Percentiles rank a stretch among this genome's conserved stretches.
Conservation (phyloP, 371 early-diverging fungal genomes). For the Mortierella polycephala region DNA sequence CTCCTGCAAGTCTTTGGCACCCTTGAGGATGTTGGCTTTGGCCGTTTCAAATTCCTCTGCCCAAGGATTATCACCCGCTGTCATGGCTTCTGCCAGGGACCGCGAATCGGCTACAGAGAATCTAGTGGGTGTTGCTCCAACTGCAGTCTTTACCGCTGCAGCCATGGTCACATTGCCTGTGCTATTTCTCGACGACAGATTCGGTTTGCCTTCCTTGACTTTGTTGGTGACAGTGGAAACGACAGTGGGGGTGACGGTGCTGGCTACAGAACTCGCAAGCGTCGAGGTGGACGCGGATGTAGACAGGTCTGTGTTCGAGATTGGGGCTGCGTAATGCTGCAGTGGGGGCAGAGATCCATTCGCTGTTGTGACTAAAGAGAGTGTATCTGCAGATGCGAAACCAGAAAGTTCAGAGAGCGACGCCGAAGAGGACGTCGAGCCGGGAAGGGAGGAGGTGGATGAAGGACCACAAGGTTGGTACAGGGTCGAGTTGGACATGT, state of each 20-base stretch:
- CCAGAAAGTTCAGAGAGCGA: slow-evolving; percentile 38
- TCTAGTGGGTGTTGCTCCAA: slow-evolving; percentile 14
- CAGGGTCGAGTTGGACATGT: slow-evolving; percentile 34
- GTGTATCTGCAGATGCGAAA: slow-evolving; percentile 23
- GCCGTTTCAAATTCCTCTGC: slow-evolving; percentile 48
- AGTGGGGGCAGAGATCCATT: slow-evolving; percentile 31
- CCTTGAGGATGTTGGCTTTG: slow-evolving; percentile 12
- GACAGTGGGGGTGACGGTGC: slow-evolving; percentile 2
- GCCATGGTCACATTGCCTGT: slow-evolving; percentile 23
- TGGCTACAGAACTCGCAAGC: slow-evolving; percentile 5
- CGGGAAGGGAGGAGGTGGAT: slow-evolving; percentile 38
- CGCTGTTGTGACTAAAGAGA: slow-evolving; percentile 13
- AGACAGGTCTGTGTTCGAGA: slow-evolving; percentile 17
- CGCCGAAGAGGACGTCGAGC: slow-evolving; percentile 31
- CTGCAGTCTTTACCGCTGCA: not conserved
- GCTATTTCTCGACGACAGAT: slow-evolving; percentile 39
- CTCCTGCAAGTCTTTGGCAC: slow-evolving; percentile 15
- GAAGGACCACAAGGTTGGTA: slow-evolving; percentile 39
- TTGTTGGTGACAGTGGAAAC: not conserved
- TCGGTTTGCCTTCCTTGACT: slow-evolving; percentile 30
- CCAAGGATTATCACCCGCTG: slow-evolving; percentile 40
- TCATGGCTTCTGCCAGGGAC: slow-evolving; percentile 29
- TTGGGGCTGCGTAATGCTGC: slow-evolving; percentile 8
- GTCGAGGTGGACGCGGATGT: slow-evolving; percentile 1
- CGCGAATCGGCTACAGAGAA: slow-evolving; percentile 50